Conservation (phyloP, 2,329 filamentous ascomycete genomes). For the Sclerotinia subarctica region DNA sequence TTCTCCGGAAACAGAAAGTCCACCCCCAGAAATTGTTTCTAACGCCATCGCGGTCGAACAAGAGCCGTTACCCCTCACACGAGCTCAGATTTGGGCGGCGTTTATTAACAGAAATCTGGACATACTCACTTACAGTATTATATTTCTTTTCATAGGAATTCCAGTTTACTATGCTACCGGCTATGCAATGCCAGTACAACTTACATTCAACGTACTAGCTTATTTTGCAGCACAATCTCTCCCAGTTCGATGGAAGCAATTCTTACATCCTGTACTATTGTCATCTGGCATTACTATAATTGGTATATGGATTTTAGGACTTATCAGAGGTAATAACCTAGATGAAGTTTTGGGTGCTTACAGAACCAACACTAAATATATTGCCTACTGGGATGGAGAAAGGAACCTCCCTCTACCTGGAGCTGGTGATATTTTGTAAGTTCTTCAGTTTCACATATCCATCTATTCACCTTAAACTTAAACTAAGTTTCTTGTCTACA, state of each 20-base stretch:
- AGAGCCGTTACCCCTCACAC: conserved; percentile 44
- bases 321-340: conserved; percentile 45
- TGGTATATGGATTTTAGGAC: conserved; percentile 51
- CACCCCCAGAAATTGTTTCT: conserved; percentile 3
- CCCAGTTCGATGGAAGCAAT: conserved; percentile 48
- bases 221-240: conserved; percentile 51
- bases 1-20: conserved; percentile 26
- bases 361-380: conserved; percentile 52
- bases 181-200: conserved; percentile 48
- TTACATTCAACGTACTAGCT: conserved; percentile 49
- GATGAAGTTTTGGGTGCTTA: conserved; percentile 46
- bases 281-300: conserved; percentile 53
- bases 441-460: not conserved
- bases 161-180: conserved; percentile 52
- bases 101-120: conserved; percentile 48
- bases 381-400: conserved; percentile 47
- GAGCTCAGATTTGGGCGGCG: conserved; percentile 51
- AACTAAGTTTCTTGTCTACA: not conserved
- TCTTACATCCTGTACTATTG: conserved; percentile 57
- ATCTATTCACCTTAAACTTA: not conserved
- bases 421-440: conserved; percentile 52
- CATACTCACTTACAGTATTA: conserved; percentile 42
- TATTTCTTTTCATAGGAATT: conserved; percentile 52
- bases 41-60: conserved; percentile 39
- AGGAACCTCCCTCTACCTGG: conserved; percentile 43